A percentile compares a stretch with the other conserved stretches of the same genome.
phyloP scores from a whole-genome alignment of 371 early-diverging fungal species.

The Mortierella sp. region DNA sequence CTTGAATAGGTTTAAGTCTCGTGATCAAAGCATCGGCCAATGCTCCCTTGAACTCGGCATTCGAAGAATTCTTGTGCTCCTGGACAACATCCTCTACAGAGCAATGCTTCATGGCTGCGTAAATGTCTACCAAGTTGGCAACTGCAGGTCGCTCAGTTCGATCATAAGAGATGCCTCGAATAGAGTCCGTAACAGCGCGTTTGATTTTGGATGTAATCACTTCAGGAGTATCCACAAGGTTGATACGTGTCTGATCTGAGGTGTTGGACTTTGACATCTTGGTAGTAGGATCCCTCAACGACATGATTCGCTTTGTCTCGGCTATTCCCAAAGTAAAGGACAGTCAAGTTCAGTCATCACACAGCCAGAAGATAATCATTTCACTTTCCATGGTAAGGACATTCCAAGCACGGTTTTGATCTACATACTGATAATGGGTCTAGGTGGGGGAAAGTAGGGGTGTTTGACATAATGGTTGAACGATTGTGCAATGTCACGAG shows the following conservation, averaged over 20 bases:
- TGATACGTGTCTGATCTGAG: slow-evolving; percentile 76
- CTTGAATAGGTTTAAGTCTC: slow-evolving; percentile 72
- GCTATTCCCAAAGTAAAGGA: slow-evolving; percentile 25
- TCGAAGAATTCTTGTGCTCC: slow-evolving; percentile 59
- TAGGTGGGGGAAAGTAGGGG: slow-evolving; percentile 75
- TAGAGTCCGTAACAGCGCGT: slow-evolving; percentile 80
- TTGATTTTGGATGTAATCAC: slow-evolving; percentile 76
- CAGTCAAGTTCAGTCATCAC: background rate
- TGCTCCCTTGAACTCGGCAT: slow-evolving; percentile 74
- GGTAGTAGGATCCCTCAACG: slow-evolving; percentile 74
- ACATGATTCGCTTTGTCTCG: slow-evolving; percentile 84
- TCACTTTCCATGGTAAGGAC: background rate
- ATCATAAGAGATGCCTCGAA: slow-evolving; percentile 77
- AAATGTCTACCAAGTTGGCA: slow-evolving; percentile 82
- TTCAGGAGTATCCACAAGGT: slow-evolving; percentile 77
- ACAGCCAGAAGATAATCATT: background rate
- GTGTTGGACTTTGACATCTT: slow-evolving; percentile 97
- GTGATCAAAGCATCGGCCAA: slow-evolving; percentile 76
- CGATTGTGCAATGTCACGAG: slow-evolving; percentile 76
- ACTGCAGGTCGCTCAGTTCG: slow-evolving; percentile 83
- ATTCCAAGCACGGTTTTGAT: background rate
- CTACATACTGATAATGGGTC: slow-evolving; percentile 69
- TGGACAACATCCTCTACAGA: slow-evolving; percentile 57
- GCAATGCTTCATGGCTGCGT: slow-evolving; percentile 65
- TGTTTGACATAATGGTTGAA: slow-evolving; percentile 79